phyloP scores from a whole-genome alignment of 225 moss, liverwort and hornwort species.

The Thuidium tamariscinum region DNA sequence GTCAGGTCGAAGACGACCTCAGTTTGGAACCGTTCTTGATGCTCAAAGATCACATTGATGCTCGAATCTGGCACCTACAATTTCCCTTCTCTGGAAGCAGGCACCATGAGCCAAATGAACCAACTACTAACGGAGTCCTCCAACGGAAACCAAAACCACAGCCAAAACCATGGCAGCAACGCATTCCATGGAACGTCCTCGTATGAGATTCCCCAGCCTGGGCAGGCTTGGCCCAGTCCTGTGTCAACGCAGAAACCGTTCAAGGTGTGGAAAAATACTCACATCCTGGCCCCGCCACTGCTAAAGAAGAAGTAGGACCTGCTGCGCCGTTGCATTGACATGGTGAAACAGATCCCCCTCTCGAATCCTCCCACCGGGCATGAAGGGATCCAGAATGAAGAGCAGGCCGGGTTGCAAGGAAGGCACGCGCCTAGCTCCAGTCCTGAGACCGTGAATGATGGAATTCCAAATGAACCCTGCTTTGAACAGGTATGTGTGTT shows the following conservation, averaged over 20 bases:
- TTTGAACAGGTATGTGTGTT: constrained; percentile 8
- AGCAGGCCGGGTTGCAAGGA: background rate
- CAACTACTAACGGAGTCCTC: background rate
- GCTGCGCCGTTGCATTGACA: constrained; percentile 34
- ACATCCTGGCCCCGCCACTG: background rate
- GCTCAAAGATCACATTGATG: background rate
- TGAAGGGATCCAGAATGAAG: background rate
- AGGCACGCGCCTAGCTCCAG: constrained; percentile 14
- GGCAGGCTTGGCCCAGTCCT: no score
- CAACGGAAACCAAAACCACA: background rate
- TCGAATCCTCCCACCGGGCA: background rate
- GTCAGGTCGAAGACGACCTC: background rate
- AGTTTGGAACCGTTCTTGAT: constrained; percentile 4
- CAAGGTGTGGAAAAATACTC: constrained; percentile 33
- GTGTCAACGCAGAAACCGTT: background rate
- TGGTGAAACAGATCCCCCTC: constrained; percentile 45
- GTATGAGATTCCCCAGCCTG: background rate
- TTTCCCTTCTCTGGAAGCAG: background rate
- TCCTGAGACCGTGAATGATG: background rate
- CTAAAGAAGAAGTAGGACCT: constrained; percentile 34
- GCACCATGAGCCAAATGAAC: background rate
- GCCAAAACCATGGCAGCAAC: background rate
- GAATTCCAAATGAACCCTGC: background rate
- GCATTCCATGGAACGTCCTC: background rate
- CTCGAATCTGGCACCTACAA: background rate